These are phyloP conservation scores for Lichtheimia ornata DNA, from an alignment of 371 early-diverging fungal species.

Conservation along the genomic window DNA sequence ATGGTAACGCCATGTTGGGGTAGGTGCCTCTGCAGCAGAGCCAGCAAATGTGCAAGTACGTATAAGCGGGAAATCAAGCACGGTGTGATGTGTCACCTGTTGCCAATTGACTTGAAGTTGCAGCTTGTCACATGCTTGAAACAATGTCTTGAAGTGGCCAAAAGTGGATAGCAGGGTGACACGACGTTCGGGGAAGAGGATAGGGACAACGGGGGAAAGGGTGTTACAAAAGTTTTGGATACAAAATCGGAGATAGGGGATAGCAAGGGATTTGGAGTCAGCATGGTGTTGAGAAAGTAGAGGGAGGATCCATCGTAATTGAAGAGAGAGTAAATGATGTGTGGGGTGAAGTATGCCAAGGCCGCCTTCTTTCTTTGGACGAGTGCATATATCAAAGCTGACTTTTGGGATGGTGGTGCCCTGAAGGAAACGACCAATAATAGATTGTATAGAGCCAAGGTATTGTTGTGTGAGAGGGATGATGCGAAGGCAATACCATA, in stretches of 20 bases:
- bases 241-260: not conserved
- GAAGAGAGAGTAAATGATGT: not conserved
- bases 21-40: too few species aligned
- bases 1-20: too few species aligned
- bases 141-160: not conserved
- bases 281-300: not conserved
- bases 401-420: not conserved
- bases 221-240: not conserved
- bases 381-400: conserved; percentile 5
- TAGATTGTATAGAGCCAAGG: not conserved
- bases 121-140: not conserved
- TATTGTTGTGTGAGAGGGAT: not conserved
- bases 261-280: not conserved
- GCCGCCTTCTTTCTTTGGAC: not conserved
- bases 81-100: too few species aligned
- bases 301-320: not conserved
- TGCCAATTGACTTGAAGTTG: too few species aligned
- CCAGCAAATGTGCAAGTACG: too few species aligned
- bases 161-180: not conserved
- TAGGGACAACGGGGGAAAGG: not conserved
- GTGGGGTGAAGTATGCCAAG: not conserved
- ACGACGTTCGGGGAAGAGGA: not conserved
- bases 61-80: too few species aligned
- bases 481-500: conserved; percentile 2
- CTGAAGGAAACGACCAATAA: not conserved